A percentile compares a stretch with the other conserved stretches of the same genome.
phyloP scores from a whole-genome alignment of 169 alveolate species.

The Plasmodium inui region DNA sequence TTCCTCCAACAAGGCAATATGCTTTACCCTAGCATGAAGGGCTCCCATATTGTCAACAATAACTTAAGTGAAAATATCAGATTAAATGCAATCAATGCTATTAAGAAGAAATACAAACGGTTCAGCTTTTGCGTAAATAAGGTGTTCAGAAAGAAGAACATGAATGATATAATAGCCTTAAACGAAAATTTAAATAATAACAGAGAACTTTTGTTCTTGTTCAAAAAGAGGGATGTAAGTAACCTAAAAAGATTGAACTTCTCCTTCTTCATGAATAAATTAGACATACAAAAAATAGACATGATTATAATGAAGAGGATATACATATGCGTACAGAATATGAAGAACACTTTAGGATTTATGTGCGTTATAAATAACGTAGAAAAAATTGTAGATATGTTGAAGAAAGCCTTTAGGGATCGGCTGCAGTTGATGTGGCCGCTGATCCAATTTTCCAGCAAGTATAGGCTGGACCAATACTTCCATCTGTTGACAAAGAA shows the following conservation, averaged over 20 bases:
- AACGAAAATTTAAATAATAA: constrained; percentile 66
- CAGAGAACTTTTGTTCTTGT: constrained; percentile 33
- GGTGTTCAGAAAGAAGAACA: constrained; percentile 43
- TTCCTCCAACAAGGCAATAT: constrained; percentile 28
- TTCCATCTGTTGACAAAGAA: constrained; percentile 66
- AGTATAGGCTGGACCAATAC: constrained; percentile 66
- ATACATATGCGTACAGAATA: constrained; percentile 29
- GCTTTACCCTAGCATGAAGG: background rate
- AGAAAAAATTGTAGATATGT: constrained; percentile 23
- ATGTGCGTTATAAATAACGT: constrained; percentile 59
- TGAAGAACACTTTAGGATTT: constrained; percentile 31
- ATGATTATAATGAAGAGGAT: constrained; percentile 66
- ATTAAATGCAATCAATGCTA: constrained; percentile 7
- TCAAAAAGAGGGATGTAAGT: constrained; percentile 43
- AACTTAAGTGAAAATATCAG: background rate
- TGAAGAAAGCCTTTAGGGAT: constrained; percentile 58
- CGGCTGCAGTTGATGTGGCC: constrained; percentile 66
- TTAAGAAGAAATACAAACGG: constrained; percentile 41
- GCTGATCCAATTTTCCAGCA: constrained; percentile 48
- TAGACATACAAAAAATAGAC: constrained; percentile 49
- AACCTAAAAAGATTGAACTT: constrained; percentile 35
- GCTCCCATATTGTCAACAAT: background rate
- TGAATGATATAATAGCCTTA: constrained; percentile 52
- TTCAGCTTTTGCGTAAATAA: constrained; percentile 57
- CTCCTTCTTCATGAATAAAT: constrained; percentile 44